Evolutionary conservation across 805 yeast species (phyloP).

Genomic region (Suhomyces emberorum): DNA sequence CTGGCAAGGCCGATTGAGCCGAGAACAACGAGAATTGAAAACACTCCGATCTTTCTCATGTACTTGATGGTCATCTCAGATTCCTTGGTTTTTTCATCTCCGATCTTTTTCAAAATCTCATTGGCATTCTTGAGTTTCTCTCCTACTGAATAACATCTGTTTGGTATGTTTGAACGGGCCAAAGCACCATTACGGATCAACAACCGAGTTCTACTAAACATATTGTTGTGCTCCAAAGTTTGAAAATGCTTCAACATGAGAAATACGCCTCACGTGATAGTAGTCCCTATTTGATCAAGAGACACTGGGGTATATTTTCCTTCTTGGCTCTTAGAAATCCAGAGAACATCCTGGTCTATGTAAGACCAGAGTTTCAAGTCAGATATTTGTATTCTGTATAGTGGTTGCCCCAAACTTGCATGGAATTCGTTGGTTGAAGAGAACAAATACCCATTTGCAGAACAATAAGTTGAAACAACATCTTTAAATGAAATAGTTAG

Average conservation of each 20-base stretch:
- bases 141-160: constrained; percentile 12
- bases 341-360: constrained; percentile 65
- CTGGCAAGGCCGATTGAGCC: constrained; percentile 29
- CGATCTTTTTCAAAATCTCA: constrained; percentile 26
- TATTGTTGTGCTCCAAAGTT: too few species aligned
- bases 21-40: constrained; percentile 24
- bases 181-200: neutral
- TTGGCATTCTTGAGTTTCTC: constrained; percentile 20
- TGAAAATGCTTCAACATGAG: too few species aligned
- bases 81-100: constrained; percentile 31
- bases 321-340: constrained; percentile 33
- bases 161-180: neutral
- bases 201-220: neutral
- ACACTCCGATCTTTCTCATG: constrained; percentile 23
- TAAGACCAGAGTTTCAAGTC: constrained; percentile 43
- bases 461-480: constrained; percentile 62
- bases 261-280: neutral
- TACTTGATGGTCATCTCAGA: constrained; percentile 25
- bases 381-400: constrained; percentile 39
- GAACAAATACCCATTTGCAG: constrained; percentile 44
- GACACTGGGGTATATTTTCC: constrained; percentile 40
- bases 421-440: constrained; percentile 27
- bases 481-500: constrained; percentile 55
- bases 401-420: constrained; percentile 38
- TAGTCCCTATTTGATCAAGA: constrained; percentile 2